phyloP scores from a whole-genome alignment of 1,284 basidiomycete species.

The Stereum hirsutum region DNA sequence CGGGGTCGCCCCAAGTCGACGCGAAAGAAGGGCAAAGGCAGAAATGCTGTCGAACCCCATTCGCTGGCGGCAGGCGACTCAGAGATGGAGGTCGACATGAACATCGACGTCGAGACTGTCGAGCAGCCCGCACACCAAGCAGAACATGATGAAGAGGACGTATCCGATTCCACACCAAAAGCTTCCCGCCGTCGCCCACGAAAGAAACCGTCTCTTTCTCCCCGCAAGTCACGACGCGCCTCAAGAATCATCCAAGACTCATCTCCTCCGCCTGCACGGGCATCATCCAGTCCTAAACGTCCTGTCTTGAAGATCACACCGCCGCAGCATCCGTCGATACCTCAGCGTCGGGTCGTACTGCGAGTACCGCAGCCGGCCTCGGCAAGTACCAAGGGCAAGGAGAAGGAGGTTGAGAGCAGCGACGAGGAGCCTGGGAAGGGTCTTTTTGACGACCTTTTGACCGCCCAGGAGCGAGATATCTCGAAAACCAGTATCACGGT shows the following conservation, averaged over 20 bases:
- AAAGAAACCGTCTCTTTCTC: conserved; percentile 13
- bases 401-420: conserved; percentile 46
- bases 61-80: too few relatives aligned
- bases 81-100: too few relatives aligned
- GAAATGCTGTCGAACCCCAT: conserved; percentile 1
- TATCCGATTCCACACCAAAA: too few relatives aligned
- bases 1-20: conserved; percentile 4
- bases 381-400: conserved; percentile 39
- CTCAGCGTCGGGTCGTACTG: not conserved
- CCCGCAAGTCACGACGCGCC: conserved; percentile 16
- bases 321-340: conserved; percentile 18
- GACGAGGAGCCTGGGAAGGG: conserved; percentile 31
- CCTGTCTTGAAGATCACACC: conserved; percentile 13
- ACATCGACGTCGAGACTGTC: too few relatives aligned
- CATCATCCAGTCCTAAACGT: conserved; percentile 21
- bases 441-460: conserved; percentile 81
- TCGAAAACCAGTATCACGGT: conserved; percentile 57
- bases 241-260: not conserved
- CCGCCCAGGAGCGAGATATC: conserved; percentile 66
- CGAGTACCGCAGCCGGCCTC: not conserved
- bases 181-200: too few relatives aligned
- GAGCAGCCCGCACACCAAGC: too few relatives aligned
- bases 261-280: conserved; percentile 19
- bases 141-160: too few relatives aligned
- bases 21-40: conserved; percentile 9